Conservation (phyloP, 257 asterid species). For the Solanum megistacrolobum region DNA sequence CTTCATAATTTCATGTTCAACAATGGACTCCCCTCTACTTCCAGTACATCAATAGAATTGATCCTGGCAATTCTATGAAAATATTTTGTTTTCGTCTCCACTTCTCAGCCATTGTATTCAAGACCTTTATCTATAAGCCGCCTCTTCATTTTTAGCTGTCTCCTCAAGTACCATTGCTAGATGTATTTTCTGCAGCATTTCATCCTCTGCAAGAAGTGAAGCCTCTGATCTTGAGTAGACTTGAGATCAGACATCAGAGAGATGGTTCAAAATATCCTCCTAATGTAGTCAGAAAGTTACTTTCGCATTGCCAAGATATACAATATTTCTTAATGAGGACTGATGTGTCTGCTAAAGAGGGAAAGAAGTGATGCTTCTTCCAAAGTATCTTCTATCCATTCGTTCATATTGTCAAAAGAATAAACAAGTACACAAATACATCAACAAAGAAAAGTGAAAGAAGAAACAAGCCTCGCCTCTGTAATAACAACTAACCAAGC, state of each 20-base stretch:
- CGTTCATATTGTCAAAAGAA: background rate
- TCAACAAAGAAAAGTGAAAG: background rate
- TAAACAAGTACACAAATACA: background rate
- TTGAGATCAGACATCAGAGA: background rate
- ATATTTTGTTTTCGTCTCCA: background rate
- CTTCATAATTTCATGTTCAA: background rate
- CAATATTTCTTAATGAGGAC: background rate
- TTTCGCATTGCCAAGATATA: background rate
- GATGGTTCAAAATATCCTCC: background rate
- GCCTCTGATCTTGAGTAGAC: background rate
- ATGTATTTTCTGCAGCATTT: background rate
- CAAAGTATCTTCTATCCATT: background rate
- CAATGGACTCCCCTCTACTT: background rate
- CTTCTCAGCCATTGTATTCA: background rate
- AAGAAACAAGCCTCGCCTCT: background rate
- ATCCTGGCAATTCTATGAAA: too few relatives aligned
- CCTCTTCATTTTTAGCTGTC: background rate
- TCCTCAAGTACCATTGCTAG: background rate
- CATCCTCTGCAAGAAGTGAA: background rate
- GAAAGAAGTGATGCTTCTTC: background rate
- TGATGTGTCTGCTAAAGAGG: background rate
- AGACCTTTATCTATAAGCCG: background rate
- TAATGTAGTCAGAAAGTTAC: background rate
- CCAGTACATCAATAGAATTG: background rate
- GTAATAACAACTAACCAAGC: background rate